phyloP scores from a whole-genome alignment of 805 yeast species.

The Candida nonsorbophila region DNA sequence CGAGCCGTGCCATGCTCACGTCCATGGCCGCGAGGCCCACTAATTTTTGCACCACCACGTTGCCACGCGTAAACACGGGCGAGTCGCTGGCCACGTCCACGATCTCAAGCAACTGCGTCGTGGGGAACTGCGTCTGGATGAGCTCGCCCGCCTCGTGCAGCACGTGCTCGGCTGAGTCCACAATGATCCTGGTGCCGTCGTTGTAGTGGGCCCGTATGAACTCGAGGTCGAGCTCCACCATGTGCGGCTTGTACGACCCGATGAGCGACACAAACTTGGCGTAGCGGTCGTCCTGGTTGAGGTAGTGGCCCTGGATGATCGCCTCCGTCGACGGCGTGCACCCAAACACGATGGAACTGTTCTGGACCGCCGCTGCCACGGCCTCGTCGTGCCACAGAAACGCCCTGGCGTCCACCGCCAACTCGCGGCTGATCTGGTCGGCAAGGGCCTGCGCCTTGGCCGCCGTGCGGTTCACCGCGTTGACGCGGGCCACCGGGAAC shows the following conservation, averaged over 20 bases:
- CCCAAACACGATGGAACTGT: conserved; percentile 48
- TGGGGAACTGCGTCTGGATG: conserved; percentile 38
- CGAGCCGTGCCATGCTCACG: conserved; percentile 43
- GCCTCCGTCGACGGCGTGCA: conserved; percentile 57
- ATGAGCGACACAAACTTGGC: conserved; percentile 48
- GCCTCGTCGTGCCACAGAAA: not conserved
- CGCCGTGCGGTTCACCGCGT: conserved; percentile 40
- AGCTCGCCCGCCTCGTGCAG: conserved; percentile 63
- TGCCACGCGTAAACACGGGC: conserved; percentile 8
- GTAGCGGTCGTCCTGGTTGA: conserved; percentile 20
- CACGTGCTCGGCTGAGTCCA: conserved; percentile 56
- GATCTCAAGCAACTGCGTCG: conserved; percentile 41
- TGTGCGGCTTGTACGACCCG: conserved; percentile 64
- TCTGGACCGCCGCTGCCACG: conserved; percentile 11
- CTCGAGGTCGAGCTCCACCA: conserved; percentile 54
- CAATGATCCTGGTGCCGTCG: conserved; percentile 41
- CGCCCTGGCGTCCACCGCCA: no score
- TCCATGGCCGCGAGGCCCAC: conserved; percentile 69
- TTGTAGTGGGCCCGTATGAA: conserved; percentile 29
- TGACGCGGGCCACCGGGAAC: conserved; percentile 36
- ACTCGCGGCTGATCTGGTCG: conserved; percentile 17
- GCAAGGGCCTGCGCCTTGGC: conserved; percentile 33
- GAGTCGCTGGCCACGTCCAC: conserved; percentile 27
- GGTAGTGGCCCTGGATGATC: conserved; percentile 27
- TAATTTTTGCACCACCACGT: conserved; percentile 45